These are phyloP conservation scores for Pyrrhoderma noxium DNA, from an alignment of 1,284 basidiomycete species.

Conservation along the genomic window DNA sequence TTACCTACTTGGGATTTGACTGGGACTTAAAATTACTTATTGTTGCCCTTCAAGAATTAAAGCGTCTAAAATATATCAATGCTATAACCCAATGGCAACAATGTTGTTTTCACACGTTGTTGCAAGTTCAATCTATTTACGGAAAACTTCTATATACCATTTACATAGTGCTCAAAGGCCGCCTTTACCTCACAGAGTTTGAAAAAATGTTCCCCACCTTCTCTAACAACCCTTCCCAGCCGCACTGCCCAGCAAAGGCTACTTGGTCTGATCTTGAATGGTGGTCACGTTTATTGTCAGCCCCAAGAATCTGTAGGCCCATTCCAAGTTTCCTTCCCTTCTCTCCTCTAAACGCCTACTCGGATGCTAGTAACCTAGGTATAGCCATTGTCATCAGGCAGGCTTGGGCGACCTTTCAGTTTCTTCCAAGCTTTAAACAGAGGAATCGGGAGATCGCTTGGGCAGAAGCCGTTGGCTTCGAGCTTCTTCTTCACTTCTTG, in stretches of 20 bases:
- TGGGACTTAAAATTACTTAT: background rate
- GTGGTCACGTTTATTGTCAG: background rate
- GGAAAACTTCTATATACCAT: slow-evolving; percentile 4
- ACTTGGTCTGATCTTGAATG: background rate
- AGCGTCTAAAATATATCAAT: background rate
- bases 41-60: background rate
- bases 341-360: slow-evolving; percentile 13
- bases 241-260: background rate
- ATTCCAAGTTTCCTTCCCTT: too few species aligned
- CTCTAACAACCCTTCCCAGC: background rate
- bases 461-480: slow-evolving; percentile 16
- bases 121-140: slow-evolving; percentile 2
- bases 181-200: background rate
- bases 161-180: background rate
- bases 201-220: slow-evolving; percentile 1
- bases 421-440: slow-evolving; percentile 16
- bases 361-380: slow-evolving; percentile 22
- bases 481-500: slow-evolving; percentile 12
- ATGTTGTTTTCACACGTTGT: background rate
- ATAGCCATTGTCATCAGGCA: slow-evolving; percentile 21
- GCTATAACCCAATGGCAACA: too few species aligned
- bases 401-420: slow-evolving; percentile 17
- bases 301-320: too few species aligned
- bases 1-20: background rate
- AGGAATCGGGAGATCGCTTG: slow-evolving; percentile 23